These are phyloP conservation scores for Inonotus obliquus DNA, from an alignment of 1,284 basidiomycete genomes.

Conservation along the genomic window DNA sequence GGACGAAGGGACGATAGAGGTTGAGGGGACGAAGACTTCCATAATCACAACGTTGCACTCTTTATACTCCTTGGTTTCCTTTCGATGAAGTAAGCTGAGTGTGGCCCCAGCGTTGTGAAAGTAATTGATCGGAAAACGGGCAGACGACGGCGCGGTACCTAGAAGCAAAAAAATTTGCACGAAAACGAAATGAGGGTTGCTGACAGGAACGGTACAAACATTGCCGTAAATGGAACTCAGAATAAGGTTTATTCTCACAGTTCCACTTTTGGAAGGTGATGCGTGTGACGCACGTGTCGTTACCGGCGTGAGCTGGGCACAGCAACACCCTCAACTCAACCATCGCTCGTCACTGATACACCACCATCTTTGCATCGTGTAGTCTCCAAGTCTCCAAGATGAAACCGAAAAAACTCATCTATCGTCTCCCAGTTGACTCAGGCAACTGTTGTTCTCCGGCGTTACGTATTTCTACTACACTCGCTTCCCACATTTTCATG, in stretches of 20 bases:
- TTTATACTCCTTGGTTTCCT: not conserved
- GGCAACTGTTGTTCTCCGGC: no score
- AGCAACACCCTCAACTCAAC: not conserved
- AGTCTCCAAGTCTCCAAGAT: no score
- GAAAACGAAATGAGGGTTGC: constrained; percentile 8
- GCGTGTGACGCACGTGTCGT: not conserved
- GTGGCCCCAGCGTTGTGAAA: not conserved
- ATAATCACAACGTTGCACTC: not conserved
- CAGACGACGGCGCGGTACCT: not conserved
- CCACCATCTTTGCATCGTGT: not conserved
- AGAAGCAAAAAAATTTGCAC: not conserved
- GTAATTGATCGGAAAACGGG: not conserved
- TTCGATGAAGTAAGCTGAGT: constrained; percentile 3
- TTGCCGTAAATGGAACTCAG: not conserved
- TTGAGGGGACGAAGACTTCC: not conserved
- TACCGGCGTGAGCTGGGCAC: not conserved
- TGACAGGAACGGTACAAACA: not conserved
- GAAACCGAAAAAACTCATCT: no score
- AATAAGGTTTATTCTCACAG: not conserved
- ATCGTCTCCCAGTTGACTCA: no score
- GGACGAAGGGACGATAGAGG: not conserved
- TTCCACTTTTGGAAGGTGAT: not conserved
- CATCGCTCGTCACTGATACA: no score
- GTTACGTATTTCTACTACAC: no score
- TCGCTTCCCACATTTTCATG: no score